phyloP scores from a whole-genome alignment of 2,329 filamentous ascomycete species.

The Fusarium sp. region DNA sequence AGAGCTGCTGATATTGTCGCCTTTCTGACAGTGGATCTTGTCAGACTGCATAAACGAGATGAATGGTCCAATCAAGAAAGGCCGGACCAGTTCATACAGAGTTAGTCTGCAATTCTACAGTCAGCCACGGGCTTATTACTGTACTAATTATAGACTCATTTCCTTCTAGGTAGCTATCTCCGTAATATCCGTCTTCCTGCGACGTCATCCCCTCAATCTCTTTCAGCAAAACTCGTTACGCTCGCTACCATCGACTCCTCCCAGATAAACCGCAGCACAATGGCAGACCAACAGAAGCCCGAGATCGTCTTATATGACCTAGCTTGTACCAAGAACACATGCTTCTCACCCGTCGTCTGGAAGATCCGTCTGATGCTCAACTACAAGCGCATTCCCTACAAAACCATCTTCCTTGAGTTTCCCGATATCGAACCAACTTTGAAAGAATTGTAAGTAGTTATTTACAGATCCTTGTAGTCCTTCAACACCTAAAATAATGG shows the following conservation, averaged over 20 bases:
- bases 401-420: constrained; percentile 15
- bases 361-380: constrained; percentile 22
- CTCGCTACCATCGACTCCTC: not conserved
- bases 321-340: constrained; percentile 10
- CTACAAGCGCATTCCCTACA: constrained; percentile 14
- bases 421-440: constrained; percentile 13
- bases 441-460: not conserved
- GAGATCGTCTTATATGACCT: constrained; percentile 14
- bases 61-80: not conserved
- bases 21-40: constrained; percentile 1
- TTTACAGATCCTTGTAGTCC: rapidly evolving
- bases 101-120: not conserved
- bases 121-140: too few relatives aligned
- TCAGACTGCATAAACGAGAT: constrained; percentile 18
- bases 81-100: not conserved
- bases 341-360: constrained; percentile 23
- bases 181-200: too few relatives aligned
- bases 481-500: not conserved
- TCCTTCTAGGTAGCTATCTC: too few relatives aligned
- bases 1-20: not conserved
- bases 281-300: not conserved
- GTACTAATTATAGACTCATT: too few relatives aligned
- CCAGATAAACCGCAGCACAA: not conserved
- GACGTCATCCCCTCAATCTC: not conserved
- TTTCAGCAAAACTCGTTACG: too few relatives aligned